Percentiles rank a stretch among this genome's conserved stretches.
Evolutionary conservation across 495 filamentous ascomycete species (phyloP).

Genomic region (Hamigera avellanea): DNA sequence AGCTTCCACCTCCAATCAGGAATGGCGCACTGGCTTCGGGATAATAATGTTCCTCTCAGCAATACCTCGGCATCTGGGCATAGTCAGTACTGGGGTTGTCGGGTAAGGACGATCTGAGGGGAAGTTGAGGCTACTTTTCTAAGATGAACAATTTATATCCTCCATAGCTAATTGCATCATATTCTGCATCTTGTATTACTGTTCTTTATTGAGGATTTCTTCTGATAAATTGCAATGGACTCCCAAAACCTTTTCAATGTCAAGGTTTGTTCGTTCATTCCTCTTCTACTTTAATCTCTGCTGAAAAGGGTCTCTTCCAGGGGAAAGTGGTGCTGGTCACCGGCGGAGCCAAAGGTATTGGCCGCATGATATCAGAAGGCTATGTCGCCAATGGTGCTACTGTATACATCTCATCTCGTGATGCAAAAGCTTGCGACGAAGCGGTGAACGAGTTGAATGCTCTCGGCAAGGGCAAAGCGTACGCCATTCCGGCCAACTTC

Average conservation of each 20-base stretch:
- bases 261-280: constrained; percentile 30
- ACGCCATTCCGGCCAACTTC: constrained; percentile 60
- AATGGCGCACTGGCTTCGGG: too few species aligned
- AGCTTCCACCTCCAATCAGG: too few species aligned
- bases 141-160: too few species aligned
- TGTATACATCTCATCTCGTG: constrained; percentile 74
- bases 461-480: constrained; percentile 47
- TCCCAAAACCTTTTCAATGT: constrained; percentile 44
- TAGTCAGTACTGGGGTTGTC: too few species aligned
- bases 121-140: too few species aligned
- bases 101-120: too few species aligned
- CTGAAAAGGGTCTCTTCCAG: constrained; percentile 40
- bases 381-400: constrained; percentile 70
- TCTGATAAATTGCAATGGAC: constrained; percentile 36
- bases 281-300: not conserved
- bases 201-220: not conserved
- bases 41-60: too few species aligned
- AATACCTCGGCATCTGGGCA: too few species aligned
- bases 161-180: too few species aligned
- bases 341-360: constrained; percentile 59
- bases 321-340: constrained; percentile 68
- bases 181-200: too few species aligned
- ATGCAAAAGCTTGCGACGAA: constrained; percentile 46
- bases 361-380: constrained; percentile 71
- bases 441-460: constrained; percentile 50